Evolutionary conservation across 306 rosid genomes (phyloP).

Genomic region (Gynostemma pentaphyllum): DNA sequence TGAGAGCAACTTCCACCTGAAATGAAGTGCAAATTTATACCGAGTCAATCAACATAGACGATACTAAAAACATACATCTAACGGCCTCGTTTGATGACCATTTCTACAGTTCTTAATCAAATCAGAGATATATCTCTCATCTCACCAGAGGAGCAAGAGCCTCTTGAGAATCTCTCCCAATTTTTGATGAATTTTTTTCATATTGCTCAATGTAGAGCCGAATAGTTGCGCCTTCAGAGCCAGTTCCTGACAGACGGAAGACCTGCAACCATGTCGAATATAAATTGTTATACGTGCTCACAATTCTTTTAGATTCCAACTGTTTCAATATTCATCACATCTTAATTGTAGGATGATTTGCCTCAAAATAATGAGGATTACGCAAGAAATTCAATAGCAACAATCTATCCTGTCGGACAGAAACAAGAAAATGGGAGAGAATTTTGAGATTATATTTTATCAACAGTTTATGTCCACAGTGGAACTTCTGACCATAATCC

Average conservation of each 20-base stretch:
- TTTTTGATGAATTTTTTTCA: conserved; percentile 86
- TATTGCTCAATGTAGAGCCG: conserved; percentile 95
- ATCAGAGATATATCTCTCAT: conserved; percentile 34
- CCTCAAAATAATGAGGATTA: too few species aligned
- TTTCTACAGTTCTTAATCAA: neutral
- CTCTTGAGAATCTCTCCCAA: conserved; percentile 70
- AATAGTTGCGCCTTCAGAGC: conserved; percentile 95
- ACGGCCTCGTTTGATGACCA: too few species aligned
- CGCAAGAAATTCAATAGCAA: too few species aligned
- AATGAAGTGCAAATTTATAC: conserved; percentile 1
- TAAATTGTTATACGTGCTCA: neutral
- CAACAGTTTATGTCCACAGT: too few species aligned
- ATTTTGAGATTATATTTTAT: too few species aligned
- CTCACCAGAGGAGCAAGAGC: conserved; percentile 93
- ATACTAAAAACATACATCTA: too few species aligned
- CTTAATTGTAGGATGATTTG: too few species aligned
- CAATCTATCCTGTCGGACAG: too few species aligned
- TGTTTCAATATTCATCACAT: neutral
- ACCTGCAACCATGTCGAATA: conserved; percentile 31
- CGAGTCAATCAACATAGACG: neutral
- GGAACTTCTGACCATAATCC: too few species aligned
- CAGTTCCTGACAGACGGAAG: conserved; percentile 98
- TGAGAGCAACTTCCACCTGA: conserved; percentile 91
- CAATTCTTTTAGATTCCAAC: neutral
- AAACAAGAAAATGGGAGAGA: too few species aligned